A percentile compares a stretch with the other conserved stretches of the same genome.
phyloP scores from a whole-genome alignment of 2,329 filamentous ascomycete species.

The Aspergillus sp. region DNA sequence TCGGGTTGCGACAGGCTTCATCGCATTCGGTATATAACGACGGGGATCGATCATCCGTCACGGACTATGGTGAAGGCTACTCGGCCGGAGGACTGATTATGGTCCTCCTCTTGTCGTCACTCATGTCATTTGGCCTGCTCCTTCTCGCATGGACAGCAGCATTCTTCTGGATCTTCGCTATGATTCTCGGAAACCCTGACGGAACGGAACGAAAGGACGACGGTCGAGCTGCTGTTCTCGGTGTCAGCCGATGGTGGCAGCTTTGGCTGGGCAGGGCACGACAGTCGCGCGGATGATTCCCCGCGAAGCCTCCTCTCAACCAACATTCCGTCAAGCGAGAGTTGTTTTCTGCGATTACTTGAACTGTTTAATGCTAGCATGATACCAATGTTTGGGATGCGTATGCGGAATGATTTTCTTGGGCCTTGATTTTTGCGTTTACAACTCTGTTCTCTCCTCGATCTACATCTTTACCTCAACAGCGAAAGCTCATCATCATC shows the following conservation, averaged over 20 bases:
- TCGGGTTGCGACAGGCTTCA: conserved; percentile 33
- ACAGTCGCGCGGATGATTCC: conserved; percentile 23
- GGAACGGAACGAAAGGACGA: conserved; percentile 64
- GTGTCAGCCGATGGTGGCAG: conserved; percentile 65
- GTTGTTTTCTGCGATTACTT: conserved; percentile 13
- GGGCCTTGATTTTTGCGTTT: conserved; percentile 1
- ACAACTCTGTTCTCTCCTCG: not conserved
- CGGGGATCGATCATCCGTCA: conserved; percentile 38
- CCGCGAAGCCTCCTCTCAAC: not conserved
- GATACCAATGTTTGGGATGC: conserved; percentile 33
- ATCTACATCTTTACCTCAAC: not conserved
- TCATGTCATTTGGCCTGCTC: conserved; percentile 61
- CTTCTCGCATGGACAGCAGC: conserved; percentile 63
- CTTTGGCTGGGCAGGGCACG: conserved; percentile 54
- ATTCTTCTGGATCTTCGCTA: conserved; percentile 65
- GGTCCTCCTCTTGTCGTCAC: conserved; percentile 59
- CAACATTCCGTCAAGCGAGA: conserved; percentile 14
- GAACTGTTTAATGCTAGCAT: conserved; percentile 27
- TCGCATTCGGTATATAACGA: conserved; percentile 47
- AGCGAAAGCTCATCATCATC: conserved; percentile 6
- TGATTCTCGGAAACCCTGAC: conserved; percentile 66
- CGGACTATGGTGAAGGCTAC: conserved; percentile 40
- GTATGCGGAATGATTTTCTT: conserved; percentile 29
- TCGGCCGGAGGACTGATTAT: conserved; percentile 49
- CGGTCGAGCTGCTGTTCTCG: conserved; percentile 62